Evolutionary conservation across 768 basidiomycete genomes (phyloP).

Genomic region (Boletales sp.): DNA sequence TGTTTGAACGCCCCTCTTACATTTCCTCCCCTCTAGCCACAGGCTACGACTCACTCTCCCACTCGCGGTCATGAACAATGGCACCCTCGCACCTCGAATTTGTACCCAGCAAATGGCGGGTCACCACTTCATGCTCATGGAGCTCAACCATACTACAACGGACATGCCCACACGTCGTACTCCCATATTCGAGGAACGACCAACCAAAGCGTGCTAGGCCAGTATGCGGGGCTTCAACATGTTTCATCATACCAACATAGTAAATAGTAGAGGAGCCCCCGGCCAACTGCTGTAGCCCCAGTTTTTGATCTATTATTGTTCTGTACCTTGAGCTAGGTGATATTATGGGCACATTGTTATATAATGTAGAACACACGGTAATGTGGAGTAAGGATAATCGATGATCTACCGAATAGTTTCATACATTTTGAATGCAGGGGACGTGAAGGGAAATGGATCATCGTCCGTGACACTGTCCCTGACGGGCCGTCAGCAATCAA

Average conservation of each 20-base stretch:
- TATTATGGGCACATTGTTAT: conserved; percentile 13
- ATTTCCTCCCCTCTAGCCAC: conserved; percentile 2
- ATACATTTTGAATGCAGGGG: conserved; percentile 68
- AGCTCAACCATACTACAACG: conserved; percentile 25
- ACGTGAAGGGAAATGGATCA: conserved; percentile 70
- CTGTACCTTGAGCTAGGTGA: not conserved
- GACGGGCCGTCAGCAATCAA: not conserved
- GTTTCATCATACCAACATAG: conserved; percentile 28
- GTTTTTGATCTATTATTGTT: conserved; percentile 9
- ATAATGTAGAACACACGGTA: conserved; percentile 27
- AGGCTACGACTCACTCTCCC: conserved; percentile 13
- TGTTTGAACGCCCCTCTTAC: not conserved
- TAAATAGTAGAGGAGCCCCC: conserved; percentile 14
- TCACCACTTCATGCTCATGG: conserved; percentile 18
- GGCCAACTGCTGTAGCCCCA: not conserved
- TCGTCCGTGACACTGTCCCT: conserved; percentile 51
- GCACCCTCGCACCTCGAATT: conserved; percentile 18
- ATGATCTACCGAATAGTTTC: conserved; percentile 62
- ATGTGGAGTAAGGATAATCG: conserved; percentile 17
- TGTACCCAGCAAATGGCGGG: conserved; percentile 18
- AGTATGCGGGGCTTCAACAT: conserved; percentile 27
- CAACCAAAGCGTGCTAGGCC: conserved; percentile 16
- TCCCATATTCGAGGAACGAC: conserved; percentile 26
- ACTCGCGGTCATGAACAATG: conserved; percentile 23
- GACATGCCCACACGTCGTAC: conserved; percentile 22